phyloP scores from a whole-genome alignment of 2,329 filamentous ascomycete genomes.

The Colletotrichum noveboracense region DNA sequence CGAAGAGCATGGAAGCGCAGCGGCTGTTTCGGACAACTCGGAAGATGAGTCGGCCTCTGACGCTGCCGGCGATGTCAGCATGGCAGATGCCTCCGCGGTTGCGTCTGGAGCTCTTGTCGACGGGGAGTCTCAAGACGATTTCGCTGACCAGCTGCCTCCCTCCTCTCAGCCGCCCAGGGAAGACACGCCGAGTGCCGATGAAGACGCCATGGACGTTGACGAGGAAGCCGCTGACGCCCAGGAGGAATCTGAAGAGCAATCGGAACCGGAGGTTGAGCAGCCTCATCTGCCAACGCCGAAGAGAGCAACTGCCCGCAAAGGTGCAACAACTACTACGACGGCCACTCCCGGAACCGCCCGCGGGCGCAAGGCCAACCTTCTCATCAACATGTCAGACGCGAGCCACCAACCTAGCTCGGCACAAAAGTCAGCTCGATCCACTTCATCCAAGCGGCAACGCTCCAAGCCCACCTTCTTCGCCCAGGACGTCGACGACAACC shows the following conservation, averaged over 20 bases:
- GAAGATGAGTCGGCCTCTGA: background rate
- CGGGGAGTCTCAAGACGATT: background rate
- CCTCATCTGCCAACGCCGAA: background rate
- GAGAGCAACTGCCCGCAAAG: constrained; percentile 29
- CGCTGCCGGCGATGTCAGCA: background rate
- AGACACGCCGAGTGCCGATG: background rate
- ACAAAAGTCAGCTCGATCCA: constrained; percentile 31
- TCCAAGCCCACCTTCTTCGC: constrained; percentile 52
- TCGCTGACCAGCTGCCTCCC: constrained; percentile 3
- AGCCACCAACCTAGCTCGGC: constrained; percentile 10
- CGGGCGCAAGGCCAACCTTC: background rate
- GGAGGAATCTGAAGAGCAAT: background rate
- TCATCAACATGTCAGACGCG: constrained; percentile 20
- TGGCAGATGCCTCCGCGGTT: background rate
- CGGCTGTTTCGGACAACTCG: background rate
- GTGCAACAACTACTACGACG: constrained; percentile 36
- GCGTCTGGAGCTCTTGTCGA: background rate
- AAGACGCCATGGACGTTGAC: constrained; percentile 30
- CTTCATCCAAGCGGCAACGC: constrained; percentile 38
- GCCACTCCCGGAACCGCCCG: background rate
- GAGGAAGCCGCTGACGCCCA: background rate
- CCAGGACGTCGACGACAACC: constrained; percentile 26
- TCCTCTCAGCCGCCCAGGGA: constrained; percentile 12
- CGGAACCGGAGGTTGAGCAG: background rate
- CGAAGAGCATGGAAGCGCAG: background rate